Evolutionary conservation across 495 filamentous ascomycete genomes (phyloP).

Genomic region (Hypoxylon rickii): DNA sequence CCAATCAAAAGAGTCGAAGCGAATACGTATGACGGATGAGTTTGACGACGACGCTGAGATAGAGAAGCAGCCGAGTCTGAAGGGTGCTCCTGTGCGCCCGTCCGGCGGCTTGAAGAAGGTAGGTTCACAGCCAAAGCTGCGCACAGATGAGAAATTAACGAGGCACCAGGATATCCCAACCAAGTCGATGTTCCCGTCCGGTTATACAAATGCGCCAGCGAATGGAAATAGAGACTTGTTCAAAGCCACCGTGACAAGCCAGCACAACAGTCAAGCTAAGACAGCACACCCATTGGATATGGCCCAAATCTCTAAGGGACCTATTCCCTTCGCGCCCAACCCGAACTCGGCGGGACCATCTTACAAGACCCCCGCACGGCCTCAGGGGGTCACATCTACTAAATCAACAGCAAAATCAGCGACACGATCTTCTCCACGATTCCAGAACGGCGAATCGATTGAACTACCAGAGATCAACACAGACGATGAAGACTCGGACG

Average conservation of each 20-base stretch:
- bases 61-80: constrained; percentile 57
- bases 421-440: constrained; percentile 73
- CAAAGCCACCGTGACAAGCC: constrained; percentile 54
- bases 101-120: constrained; percentile 78
- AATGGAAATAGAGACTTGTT: constrained; percentile 46
- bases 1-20: constrained; percentile 60
- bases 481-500: constrained; percentile 82
- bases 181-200: constrained; percentile 66
- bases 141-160: constrained; percentile 8
- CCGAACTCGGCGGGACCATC: constrained; percentile 56
- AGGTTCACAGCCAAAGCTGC: constrained; percentile 28
- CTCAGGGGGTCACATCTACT: constrained; percentile 46
- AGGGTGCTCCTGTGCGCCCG: constrained; percentile 81
- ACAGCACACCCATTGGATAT: constrained; percentile 72
- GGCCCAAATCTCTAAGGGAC: constrained; percentile 80
- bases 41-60: constrained; percentile 52
- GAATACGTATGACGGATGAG: constrained; percentile 62
- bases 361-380: constrained; percentile 65
- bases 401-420: constrained; percentile 57
- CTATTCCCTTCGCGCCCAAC: constrained; percentile 84
- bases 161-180: constrained; percentile 56
- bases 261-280: constrained; percentile 62
- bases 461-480: constrained; percentile 87
- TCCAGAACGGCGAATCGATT: constrained; percentile 79
- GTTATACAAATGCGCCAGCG: constrained; percentile 58